Percentiles rank a stretch among this genome's conserved stretches.
These are phyloP conservation scores for Allium sativum DNA, from an alignment of 106 monocot genomes.

Conservation along the genomic window DNA sequence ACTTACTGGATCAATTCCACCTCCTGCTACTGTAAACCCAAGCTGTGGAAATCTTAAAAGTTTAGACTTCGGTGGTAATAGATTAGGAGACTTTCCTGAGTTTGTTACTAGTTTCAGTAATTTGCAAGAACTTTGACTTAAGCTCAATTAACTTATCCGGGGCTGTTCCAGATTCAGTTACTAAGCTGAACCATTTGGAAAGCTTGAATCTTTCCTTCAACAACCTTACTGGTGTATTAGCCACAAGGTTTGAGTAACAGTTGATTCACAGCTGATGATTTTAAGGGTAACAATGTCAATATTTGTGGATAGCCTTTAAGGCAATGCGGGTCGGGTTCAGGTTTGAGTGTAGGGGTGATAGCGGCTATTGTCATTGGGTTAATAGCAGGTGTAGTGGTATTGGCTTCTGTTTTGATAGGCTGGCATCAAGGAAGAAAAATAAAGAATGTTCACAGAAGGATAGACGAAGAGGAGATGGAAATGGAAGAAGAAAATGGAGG, in stretches of 20 bases:
- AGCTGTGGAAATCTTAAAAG: constrained; percentile 32
- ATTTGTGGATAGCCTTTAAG: constrained; percentile 49
- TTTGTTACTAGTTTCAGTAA: constrained; percentile 36
- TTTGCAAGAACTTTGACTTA: constrained; percentile 46
- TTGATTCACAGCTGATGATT: constrained; percentile 31
- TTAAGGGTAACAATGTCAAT: constrained; percentile 37
- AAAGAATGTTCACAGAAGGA: constrained; percentile 10
- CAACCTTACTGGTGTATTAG: constrained; percentile 55
- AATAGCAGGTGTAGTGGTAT: constrained; percentile 58
- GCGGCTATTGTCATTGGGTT: constrained; percentile 69
- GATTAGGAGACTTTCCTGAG: constrained; percentile 45
- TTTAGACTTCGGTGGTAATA: constrained; percentile 48
- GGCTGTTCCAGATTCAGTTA: constrained; percentile 27
- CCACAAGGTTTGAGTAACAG: constrained; percentile 21
- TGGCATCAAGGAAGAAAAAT: constrained; percentile 58
- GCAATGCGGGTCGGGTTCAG: constrained; percentile 26
- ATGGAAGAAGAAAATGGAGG: constrained; percentile 17
- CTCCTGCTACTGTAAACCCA: constrained; percentile 31
- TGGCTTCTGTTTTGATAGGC: constrained; percentile 53
- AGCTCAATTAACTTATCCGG: constrained; percentile 46
- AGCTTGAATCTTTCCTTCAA: constrained; percentile 73
- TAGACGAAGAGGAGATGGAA: constrained; percentile 24
- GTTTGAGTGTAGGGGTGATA: constrained; percentile 24
- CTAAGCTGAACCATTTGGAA: constrained; percentile 21
- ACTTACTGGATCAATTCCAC: constrained; percentile 46